Evolutionary conservation across 495 filamentous ascomycete genomes (phyloP).

Genomic region (Xylaria cubensis): DNA sequence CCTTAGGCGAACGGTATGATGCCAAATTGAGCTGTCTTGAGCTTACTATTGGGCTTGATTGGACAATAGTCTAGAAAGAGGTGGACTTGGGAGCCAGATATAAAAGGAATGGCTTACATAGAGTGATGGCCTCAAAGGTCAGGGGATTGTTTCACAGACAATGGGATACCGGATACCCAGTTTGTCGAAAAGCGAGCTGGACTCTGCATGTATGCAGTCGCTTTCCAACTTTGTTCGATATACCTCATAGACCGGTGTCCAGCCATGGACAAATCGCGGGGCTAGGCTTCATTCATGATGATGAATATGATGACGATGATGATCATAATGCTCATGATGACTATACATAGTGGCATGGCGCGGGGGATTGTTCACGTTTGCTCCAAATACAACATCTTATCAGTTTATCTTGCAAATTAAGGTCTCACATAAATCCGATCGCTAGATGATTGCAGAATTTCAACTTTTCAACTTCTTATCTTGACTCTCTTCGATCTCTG

Average conservation of each 20-base stretch:
- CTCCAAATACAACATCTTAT: not conserved
- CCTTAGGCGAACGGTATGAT: constrained; percentile 24
- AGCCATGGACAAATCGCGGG: constrained; percentile 3
- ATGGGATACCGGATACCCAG: constrained; percentile 6
- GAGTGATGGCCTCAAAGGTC: constrained; percentile 24
- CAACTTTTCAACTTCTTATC: not conserved
- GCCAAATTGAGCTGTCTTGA: not conserved
- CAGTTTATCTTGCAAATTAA: not conserved
- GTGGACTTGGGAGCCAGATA: constrained; percentile 11
- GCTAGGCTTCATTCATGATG: constrained; percentile 11
- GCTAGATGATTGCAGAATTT: not conserved
- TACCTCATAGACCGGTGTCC: constrained; percentile 20
- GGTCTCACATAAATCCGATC: not conserved
- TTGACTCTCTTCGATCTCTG: not conserved
- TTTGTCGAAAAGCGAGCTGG: constrained; percentile 11
- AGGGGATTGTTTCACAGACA: constrained; percentile 19
- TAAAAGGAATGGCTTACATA: constrained; percentile 24
- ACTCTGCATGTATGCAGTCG: constrained; percentile 16
- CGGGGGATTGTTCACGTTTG: not conserved
- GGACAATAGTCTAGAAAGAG: not conserved
- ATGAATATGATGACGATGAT: constrained; percentile 35
- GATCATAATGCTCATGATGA: constrained; percentile 29
- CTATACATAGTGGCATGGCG: constrained; percentile 20
- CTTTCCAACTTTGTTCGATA: constrained; percentile 19
- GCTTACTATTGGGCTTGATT: constrained; percentile 3